Percentiles rank a stretch among this genome's conserved stretches.
These are phyloP conservation scores for Fusarium redolens DNA, from an alignment of 2,329 filamentous ascomycete genomes.

Conservation along the genomic window DNA sequence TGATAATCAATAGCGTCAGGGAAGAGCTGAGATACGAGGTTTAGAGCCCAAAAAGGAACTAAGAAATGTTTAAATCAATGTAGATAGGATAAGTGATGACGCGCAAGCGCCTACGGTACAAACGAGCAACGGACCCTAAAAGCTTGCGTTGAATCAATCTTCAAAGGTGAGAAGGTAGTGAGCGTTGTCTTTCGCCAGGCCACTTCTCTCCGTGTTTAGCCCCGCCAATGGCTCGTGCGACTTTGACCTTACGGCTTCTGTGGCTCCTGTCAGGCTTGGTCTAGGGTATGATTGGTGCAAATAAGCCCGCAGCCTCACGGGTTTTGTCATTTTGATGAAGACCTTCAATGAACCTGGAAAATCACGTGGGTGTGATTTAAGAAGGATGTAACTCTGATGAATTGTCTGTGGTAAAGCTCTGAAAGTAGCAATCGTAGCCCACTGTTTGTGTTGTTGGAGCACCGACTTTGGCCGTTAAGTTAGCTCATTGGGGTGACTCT, in stretches of 20 bases:
- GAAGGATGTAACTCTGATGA: neutral
- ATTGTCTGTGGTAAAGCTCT: neutral
- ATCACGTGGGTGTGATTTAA: slow-evolving; percentile 22
- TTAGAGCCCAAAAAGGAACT: neutral
- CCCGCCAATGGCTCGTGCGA: slow-evolving; percentile 36
- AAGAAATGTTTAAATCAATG: slow-evolving; percentile 1
- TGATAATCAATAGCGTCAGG: slow-evolving; percentile 2
- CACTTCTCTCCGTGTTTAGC: slow-evolving; percentile 36
- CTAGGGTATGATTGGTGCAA: slow-evolving; percentile 35
- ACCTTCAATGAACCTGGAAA: neutral
- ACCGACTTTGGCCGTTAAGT: neutral
- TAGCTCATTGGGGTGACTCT: neutral
- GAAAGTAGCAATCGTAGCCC: neutral
- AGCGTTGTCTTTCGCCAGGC: slow-evolving; percentile 31
- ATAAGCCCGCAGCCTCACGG: slow-evolving; percentile 8
- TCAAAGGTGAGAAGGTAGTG: slow-evolving; percentile 17
- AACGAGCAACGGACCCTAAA: slow-evolving; percentile 19
- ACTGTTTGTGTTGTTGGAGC: neutral
- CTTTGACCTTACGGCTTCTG: slow-evolving; percentile 27
- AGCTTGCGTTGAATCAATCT: slow-evolving; percentile 26
- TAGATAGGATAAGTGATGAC: neutral
- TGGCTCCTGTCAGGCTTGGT: slow-evolving; percentile 27
- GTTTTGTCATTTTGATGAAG: neutral
- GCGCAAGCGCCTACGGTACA: slow-evolving; percentile 1
- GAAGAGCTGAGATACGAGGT: slow-evolving; percentile 1